phyloP scores from a whole-genome alignment of 306 rosid species.

The Oxytropis ochrocephala region DNA sequence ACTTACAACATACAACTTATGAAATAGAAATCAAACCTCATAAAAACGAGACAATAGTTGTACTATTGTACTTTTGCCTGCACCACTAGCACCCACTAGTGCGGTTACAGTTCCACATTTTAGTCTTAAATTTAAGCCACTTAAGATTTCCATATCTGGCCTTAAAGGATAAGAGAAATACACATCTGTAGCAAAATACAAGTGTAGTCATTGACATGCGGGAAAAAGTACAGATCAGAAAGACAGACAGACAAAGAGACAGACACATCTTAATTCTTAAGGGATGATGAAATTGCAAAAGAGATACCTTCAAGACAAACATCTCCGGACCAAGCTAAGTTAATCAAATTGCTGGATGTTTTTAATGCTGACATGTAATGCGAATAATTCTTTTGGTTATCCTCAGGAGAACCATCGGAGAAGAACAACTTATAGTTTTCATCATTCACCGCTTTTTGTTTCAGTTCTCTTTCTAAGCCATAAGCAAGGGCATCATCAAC shows the following conservation, averaged over 20 bases:
- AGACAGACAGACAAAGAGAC: neutral
- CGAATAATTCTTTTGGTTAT: slow-evolving; percentile 30
- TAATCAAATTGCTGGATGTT: slow-evolving; percentile 53
- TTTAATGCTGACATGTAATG: slow-evolving; percentile 84
- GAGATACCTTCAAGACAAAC: slow-evolving; percentile 78
- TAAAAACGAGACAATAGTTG: slow-evolving; percentile 91
- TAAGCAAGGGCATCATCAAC: slow-evolving; percentile 86
- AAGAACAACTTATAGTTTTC: slow-evolving; percentile 61
- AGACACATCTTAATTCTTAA: slow-evolving; percentile 7
- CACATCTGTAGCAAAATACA: slow-evolving; percentile 53
- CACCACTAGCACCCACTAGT: slow-evolving; percentile 84
- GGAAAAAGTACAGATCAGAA: neutral
- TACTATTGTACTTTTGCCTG: slow-evolving; percentile 92
- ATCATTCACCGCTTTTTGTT: slow-evolving; percentile 45
- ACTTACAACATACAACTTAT: neutral
- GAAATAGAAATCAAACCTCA: slow-evolving; percentile 57
- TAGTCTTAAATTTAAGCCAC: slow-evolving; percentile 60
- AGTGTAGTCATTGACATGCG: slow-evolving; percentile 10
- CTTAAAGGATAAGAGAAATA: slow-evolving; percentile 87
- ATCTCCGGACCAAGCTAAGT: slow-evolving; percentile 80
- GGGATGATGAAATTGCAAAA: slow-evolving; percentile 18
- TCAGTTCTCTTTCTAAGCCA: slow-evolving; percentile 86
- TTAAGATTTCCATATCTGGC: slow-evolving; percentile 66
- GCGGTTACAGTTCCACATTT: slow-evolving; percentile 92
- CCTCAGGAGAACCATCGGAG: slow-evolving; percentile 33